Conservation (phyloP, 495 filamentous ascomycete species). For the Geopyxis carbonaria region DNA sequence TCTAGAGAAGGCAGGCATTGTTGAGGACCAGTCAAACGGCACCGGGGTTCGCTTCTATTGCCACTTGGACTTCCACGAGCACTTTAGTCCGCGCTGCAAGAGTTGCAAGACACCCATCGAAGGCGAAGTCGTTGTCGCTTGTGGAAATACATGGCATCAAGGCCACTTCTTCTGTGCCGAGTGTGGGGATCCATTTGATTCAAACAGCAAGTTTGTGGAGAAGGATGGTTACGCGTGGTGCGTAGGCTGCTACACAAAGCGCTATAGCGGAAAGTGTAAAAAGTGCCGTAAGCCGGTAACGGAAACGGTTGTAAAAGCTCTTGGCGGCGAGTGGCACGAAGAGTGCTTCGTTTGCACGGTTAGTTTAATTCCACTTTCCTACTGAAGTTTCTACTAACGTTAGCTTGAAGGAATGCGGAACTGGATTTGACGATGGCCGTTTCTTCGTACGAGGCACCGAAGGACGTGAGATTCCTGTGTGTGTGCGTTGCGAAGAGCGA, state of each 20-base stretch:
- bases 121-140: conserved; percentile 81
- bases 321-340: conserved; percentile 88
- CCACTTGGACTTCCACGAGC: conserved; percentile 93
- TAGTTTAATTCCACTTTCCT: conserved; percentile 4
- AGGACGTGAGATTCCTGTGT: conserved; percentile 30
- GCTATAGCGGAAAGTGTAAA: conserved; percentile 71
- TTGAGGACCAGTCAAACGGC: conserved; percentile 32
- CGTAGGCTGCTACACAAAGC: conserved; percentile 75
- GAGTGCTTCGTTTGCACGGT: conserved; percentile 67
- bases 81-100: conserved; percentile 83
- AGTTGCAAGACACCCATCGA: conserved; percentile 98
- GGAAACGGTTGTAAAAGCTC: conserved; percentile 67
- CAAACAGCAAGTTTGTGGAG: conserved; percentile 45
- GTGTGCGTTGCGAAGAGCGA: conserved; percentile 33
- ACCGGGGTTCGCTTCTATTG: conserved; percentile 78
- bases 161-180: conserved; percentile 99
- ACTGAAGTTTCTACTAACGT: background rate
- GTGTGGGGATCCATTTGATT: conserved; percentile 54
- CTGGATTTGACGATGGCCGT: conserved; percentile 30
- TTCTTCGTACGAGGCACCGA: conserved; percentile 34
- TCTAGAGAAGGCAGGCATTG: conserved; percentile 41
- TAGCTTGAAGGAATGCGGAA: conserved; percentile 29
- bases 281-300: conserved; percentile 73
- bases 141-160: conserved; percentile 88
- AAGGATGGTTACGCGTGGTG: conserved; percentile 99